Evolutionary conservation across 2,329 filamentous ascomycete genomes (phyloP), one percentile per base, ranked within the genome.

Genomic region (Aspergillus fumigatus): DNA sequence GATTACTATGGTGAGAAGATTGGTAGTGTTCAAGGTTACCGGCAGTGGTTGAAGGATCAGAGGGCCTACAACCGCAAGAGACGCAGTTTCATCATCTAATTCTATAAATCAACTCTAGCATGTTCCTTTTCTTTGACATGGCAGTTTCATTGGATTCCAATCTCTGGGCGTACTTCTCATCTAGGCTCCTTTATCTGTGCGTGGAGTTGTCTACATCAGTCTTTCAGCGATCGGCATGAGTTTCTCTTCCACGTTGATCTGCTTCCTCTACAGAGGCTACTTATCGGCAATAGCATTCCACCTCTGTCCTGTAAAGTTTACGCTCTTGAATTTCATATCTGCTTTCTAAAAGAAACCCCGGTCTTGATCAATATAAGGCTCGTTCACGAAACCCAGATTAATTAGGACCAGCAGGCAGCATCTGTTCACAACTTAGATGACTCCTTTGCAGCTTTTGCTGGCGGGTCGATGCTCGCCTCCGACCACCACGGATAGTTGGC

Each of bases 1-100:
- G 94, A 99, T 73, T 99, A 96, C 77, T 99, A 99, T 70, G 94
- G 94, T 67, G 94, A 99, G 79, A 97, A 97, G 82, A 96, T 99
- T 67, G 90, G 89, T 52, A 96, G 92, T 67, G 91, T 97, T 23
- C 82, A 87, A 53, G 92, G 90, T 49, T 99, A 97, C 75, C 82
- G 94, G 68, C 88, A 91, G 73, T 99, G 94, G 94, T 78, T 99
- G 69, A 97, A 96, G 81, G 94, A 99, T 71, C 94, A 97, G 80
- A 83, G 93, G 60, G 93, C 92, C 9, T 99, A 96, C 79, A 96
- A 96, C 79, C 92, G 92, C 80, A 96, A 95, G 84, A 87, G 85
- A 73, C 70, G 73, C 48, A 75, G 66, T 59, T 75, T 74, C 59
- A 73, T 76, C 56, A 51, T 64, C n/a, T 75, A 65, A 62, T 54